Evolutionary conservation across 2,329 filamentous ascomycete genomes (phyloP), one percentile per base, ranked within the genome.

Genomic region (Dothideomycetes sp.): DNA sequence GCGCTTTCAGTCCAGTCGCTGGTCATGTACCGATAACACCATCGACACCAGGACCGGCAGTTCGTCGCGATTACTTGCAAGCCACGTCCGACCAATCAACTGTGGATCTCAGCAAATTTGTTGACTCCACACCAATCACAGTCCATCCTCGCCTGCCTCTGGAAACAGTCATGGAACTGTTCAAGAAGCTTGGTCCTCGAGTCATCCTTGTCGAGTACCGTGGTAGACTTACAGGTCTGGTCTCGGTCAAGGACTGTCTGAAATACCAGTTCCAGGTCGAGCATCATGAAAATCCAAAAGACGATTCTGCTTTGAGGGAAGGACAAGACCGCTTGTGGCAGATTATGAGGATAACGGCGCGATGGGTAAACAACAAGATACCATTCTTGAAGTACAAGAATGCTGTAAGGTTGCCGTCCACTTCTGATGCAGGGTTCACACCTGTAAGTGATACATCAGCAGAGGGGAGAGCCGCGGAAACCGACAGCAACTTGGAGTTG

Each of bases 241-340:
- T 98, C 1, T 98, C 91, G 0, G 84, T 95, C 47, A 98, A 98
- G 61, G 91, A 98, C 59, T 96, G 91, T 51, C 67, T 98, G 42
- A 94, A 91, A 59, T 96, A 94, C 56, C 89, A 98, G 61, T 94
- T 96, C 74, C 93, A 91, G 67, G 85, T 84, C 1, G 91, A 98
- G 61, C 84, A 84, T 7, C 78, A 82, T 29, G 87, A 91, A 62
- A 80, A 84, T 52, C 76, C 76, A 4, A 72, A 74, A 44, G 71
- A 77, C 22, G 76, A 80, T 43, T 65, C 71, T 31, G 55, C 50
- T 18, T 60, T 76, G 40, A 61, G 68, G 23, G 72, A 76, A 45
- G 64, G 68, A 4, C 76, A 85, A 54, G 82, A 84, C 53, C 68
- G 68, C 48, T 58, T 87, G 1, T 86, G 82, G 81, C 64, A 47